phyloP scores from a whole-genome alignment of 148 eudicot genomes.

The Vaccinium corymbosum region DNA sequence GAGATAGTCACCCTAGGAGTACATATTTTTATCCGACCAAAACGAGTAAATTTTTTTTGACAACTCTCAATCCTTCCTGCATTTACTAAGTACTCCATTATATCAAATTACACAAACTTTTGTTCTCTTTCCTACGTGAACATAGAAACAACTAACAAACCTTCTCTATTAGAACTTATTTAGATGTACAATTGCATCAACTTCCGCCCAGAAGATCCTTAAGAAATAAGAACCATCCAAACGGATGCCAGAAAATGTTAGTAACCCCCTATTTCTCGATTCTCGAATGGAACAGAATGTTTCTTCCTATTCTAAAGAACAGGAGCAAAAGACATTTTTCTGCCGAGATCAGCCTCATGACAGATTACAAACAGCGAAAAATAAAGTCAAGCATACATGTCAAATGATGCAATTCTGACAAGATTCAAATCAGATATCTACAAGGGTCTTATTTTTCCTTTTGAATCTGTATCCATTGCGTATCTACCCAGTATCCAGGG shows the following conservation, averaged over 20 bases:
- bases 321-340: neutral
- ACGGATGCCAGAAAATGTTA: neutral
- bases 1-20: neutral
- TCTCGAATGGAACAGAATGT: neutral
- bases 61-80: neutral
- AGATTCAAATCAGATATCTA: neutral
- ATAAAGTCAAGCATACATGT: neutral
- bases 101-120: neutral
- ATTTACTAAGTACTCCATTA: neutral
- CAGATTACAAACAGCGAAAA: neutral
- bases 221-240: neutral
- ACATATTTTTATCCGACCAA: neutral
- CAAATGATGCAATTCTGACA: neutral
- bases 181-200: neutral
- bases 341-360: neutral
- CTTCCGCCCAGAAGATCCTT: neutral
- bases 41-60: neutral
- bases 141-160: neutral
- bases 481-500: neutral
- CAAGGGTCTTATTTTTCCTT: neutral
- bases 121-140: neutral
- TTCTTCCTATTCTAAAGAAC: too few relatives aligned
- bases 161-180: neutral
- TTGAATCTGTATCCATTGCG: neutral
- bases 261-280: neutral